phyloP scores from a whole-genome alignment of 192 early-diverging fungal species.

The Backusella mclennaniae region DNA sequence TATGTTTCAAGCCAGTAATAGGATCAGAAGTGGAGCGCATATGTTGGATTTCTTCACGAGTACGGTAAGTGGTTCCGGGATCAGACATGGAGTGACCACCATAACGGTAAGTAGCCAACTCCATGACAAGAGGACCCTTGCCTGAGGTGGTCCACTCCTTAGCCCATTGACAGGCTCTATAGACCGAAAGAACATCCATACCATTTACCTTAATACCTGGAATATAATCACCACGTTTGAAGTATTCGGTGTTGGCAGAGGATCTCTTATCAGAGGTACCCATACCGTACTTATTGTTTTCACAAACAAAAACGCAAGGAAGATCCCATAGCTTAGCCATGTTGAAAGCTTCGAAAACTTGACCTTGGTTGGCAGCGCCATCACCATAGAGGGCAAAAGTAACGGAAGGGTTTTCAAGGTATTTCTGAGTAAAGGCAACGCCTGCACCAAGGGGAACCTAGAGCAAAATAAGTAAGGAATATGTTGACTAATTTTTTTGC shows the following conservation, averaged over 20 bases:
- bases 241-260: constrained; percentile 93
- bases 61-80: constrained; percentile 98
- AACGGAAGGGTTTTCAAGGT: constrained; percentile 71
- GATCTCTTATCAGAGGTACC: constrained; percentile 89
- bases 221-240: constrained; percentile 94
- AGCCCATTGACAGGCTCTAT: constrained; percentile 79
- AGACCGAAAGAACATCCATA: constrained; percentile 95
- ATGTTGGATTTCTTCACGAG: constrained; percentile 98
- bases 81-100: constrained; percentile 99
- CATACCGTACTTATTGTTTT: constrained; percentile 99
- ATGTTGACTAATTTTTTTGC: neutral
- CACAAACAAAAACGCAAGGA: constrained; percentile 92
- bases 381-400: constrained; percentile 95
- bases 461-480: neutral
- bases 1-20: constrained; percentile 89
- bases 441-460: constrained; percentile 77
- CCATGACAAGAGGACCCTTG: constrained; percentile 91
- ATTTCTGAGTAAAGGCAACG: constrained; percentile 93
- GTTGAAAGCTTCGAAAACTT: constrained; percentile 99
- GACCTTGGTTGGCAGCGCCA: constrained; percentile 97
- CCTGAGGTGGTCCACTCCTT: constrained; percentile 79
- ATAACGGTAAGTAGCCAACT: constrained; percentile 98
- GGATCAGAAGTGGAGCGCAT: constrained; percentile 94
- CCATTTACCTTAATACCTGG: constrained; percentile 89
- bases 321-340: constrained; percentile 98